phyloP scores from a whole-genome alignment of 2,329 filamentous ascomycete species.

The Colletotrichum sidae region DNA sequence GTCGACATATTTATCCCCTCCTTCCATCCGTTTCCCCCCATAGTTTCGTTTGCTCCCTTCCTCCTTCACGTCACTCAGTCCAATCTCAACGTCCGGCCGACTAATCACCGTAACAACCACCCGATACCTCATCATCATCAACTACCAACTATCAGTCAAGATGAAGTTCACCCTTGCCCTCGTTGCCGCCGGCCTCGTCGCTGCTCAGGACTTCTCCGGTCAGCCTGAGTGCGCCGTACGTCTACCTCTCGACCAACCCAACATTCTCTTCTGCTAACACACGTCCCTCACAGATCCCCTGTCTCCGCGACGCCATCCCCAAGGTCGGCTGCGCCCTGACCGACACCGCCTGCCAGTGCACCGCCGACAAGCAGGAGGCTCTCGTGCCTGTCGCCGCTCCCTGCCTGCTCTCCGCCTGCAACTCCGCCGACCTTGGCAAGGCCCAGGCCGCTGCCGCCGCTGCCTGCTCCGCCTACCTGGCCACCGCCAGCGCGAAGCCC shows the following conservation, averaged over 20 bases:
- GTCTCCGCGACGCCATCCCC: constrained; percentile 50
- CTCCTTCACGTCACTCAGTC: background rate
- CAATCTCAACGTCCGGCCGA: constrained; percentile 14
- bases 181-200: constrained; percentile 50
- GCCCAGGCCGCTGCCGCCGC: constrained; percentile 46
- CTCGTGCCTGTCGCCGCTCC: constrained; percentile 44
- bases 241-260: constrained; percentile 14
- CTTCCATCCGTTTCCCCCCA: constrained; percentile 7
- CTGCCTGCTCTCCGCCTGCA: constrained; percentile 51
- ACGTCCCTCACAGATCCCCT: constrained; percentile 42
- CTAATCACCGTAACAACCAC: constrained; percentile 9
- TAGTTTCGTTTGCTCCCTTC: background rate
- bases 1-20: constrained; percentile 32
- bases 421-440: constrained; percentile 43
- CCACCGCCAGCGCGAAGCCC: constrained; percentile 29
- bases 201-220: constrained; percentile 51
- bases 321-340: constrained; percentile 49
- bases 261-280: constrained; percentile 1
- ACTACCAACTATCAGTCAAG: constrained; percentile 40
- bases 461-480: constrained; percentile 41
- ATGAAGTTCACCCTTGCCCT: constrained; percentile 55
- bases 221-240: constrained; percentile 56
- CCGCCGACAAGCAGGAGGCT: constrained; percentile 45
- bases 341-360: constrained; percentile 55
- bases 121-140: constrained; percentile 6